Conservation (phyloP, 306 rosid species). For the Cucumis sativus region DNA sequence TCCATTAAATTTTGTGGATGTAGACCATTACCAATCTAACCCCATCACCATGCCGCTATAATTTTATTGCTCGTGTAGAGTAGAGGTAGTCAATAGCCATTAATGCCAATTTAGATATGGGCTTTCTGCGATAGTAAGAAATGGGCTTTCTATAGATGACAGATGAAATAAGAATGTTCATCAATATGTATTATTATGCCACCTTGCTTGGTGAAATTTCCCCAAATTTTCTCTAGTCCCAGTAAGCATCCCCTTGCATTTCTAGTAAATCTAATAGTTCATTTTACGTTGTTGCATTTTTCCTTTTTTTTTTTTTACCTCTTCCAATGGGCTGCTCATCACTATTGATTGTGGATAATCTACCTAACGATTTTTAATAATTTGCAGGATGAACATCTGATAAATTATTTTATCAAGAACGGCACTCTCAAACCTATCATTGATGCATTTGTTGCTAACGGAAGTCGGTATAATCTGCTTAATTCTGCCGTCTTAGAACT, state of each 20-base stretch:
- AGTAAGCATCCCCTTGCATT: neutral
- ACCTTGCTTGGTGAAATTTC: neutral
- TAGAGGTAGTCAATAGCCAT: neutral
- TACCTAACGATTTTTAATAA: slow-evolving; percentile 1
- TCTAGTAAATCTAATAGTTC: neutral
- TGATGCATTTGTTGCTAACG: slow-evolving; percentile 70
- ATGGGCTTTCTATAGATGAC: neutral
- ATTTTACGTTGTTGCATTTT: neutral
- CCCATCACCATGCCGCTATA: neutral
- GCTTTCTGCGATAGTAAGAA: neutral
- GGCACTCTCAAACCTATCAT: slow-evolving; percentile 72
- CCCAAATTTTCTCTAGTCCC: neutral
- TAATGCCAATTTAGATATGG: neutral
- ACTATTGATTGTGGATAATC: neutral
- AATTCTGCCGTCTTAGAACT: slow-evolving; percentile 85
- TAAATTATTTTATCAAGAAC: slow-evolving; percentile 59
- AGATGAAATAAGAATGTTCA: neutral
- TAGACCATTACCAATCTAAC: neutral
- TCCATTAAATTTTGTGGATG: neutral
- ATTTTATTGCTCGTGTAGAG: neutral
- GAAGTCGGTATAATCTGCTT: slow-evolving; percentile 87
- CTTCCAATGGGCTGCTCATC: neutral
- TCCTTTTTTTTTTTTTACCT: neutral
- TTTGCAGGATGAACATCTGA: slow-evolving; percentile 83
- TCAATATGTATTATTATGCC: neutral